Conservation (phyloP, 2,329 filamentous ascomycete species). For the Fusarium sterilihyphosum region DNA sequence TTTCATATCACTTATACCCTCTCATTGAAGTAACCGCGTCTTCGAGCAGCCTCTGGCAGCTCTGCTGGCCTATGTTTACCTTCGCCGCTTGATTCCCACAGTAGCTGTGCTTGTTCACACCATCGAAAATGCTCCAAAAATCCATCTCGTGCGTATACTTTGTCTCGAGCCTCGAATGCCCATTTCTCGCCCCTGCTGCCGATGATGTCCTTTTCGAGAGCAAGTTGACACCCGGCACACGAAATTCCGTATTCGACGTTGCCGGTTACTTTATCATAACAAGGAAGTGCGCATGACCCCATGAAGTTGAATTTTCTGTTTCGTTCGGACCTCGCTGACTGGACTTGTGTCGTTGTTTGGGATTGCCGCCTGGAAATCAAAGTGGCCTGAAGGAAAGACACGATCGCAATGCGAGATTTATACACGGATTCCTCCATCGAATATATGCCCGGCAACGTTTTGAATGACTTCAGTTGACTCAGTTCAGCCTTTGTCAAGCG, state of each 20-base stretch:
- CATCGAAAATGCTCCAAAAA: background rate
- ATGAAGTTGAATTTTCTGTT: background rate
- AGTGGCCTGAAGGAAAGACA: background rate
- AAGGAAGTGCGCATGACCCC: background rate
- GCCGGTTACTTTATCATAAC: background rate
- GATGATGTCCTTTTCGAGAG: background rate
- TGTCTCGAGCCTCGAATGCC: background rate
- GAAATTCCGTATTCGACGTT: background rate
- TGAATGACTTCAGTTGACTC: background rate
- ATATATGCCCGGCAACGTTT: background rate
- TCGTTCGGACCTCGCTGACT: background rate
- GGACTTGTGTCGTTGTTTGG: fast-evolving
- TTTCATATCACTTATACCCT: background rate
- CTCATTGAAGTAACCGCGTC: background rate
- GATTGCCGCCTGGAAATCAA: background rate
- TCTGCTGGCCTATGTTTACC: background rate
- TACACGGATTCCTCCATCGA: background rate
- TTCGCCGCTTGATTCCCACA: background rate
- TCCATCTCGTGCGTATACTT: background rate
- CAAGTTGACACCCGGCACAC: background rate
- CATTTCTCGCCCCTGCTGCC: background rate
- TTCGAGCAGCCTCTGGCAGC: background rate
- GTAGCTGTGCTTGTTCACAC: background rate
- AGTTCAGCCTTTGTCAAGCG: background rate
- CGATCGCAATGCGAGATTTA: background rate